Conservation (phyloP, 129 eudicot genomes). For the Kitagawia praeruptora region DNA sequence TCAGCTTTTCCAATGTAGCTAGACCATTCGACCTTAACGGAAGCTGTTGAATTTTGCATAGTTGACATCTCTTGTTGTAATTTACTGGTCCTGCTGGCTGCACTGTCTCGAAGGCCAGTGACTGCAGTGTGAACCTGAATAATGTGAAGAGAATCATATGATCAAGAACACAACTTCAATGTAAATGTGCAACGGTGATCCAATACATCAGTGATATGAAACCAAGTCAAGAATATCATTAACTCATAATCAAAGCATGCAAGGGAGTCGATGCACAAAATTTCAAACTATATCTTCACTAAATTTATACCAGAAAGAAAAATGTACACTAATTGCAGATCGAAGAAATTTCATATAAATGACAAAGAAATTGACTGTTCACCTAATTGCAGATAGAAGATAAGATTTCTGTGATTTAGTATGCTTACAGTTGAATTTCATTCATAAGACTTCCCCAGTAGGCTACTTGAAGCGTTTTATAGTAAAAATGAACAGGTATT, state of each 20-base stretch:
- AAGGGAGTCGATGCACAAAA: background rate
- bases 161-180: background rate
- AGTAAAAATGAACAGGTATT: background rate
- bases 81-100: slow-evolving; percentile 51
- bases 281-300: background rate
- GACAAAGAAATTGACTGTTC: background rate
- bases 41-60: slow-evolving; percentile 64
- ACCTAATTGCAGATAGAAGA: background rate
- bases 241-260: background rate
- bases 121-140: slow-evolving; percentile 70
- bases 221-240: background rate
- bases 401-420: background rate
- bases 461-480: background rate
- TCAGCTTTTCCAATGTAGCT: slow-evolving; percentile 56
- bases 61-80: slow-evolving; percentile 79
- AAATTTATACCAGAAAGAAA: background rate
- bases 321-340: background rate
- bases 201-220: background rate
- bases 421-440: background rate
- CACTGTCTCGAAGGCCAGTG: slow-evolving; percentile 66
- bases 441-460: background rate
- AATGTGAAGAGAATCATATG: background rate
- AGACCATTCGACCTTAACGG: slow-evolving; percentile 60
- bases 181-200: background rate
- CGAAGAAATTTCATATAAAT: background rate